Evolutionary conservation across 1,284 basidiomycete genomes (phyloP).

Genomic region (Rugosomyces carneus): DNA sequence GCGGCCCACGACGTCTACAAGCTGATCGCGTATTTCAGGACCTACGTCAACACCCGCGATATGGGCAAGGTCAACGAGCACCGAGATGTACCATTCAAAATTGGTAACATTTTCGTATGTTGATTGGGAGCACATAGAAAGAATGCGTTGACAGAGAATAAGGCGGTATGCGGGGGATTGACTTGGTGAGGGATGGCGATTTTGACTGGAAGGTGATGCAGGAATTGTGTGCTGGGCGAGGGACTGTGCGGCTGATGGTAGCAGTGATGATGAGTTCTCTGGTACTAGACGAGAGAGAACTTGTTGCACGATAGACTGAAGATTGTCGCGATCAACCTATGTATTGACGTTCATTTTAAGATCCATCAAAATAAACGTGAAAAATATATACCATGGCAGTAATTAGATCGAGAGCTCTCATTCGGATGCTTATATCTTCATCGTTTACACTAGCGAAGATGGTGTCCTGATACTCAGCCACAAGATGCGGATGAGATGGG

Average conservation of each 20-base stretch:
- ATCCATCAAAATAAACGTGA: constrained; percentile 6
- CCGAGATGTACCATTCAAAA: constrained; percentile 96
- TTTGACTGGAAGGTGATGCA: constrained; percentile 29
- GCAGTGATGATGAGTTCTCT: constrained; percentile 38
- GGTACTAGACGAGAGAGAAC: constrained; percentile 80
- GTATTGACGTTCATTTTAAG: constrained; percentile 7
- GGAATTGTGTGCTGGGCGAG: constrained; percentile 46
- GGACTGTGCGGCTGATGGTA: constrained; percentile 58
- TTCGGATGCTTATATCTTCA: constrained; percentile 90
- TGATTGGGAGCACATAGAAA: constrained; percentile 77
- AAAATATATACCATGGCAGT: constrained; percentile 75
- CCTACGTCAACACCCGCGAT: constrained; percentile 78
- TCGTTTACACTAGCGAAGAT: constrained; percentile 90
- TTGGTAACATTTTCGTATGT: constrained; percentile 86
- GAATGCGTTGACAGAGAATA: constrained; percentile 73
- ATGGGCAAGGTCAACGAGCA: constrained; percentile 85
- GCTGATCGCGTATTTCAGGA: constrained; percentile 67
- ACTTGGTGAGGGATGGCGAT: constrained; percentile 42
- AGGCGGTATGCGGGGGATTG: constrained; percentile 80
- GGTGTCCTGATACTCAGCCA: constrained; percentile 89
- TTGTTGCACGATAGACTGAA: constrained; percentile 86
- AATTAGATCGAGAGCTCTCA: constrained; percentile 91
- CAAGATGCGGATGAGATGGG: constrained; percentile 85
- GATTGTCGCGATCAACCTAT: constrained; percentile 75
- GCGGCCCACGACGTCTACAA: constrained; percentile 84